A percentile compares a stretch with the other conserved stretches of the same genome.
Conservation (phyloP, 73 alveolate genomes). For the Tetrahymena elliotti region DNA sequence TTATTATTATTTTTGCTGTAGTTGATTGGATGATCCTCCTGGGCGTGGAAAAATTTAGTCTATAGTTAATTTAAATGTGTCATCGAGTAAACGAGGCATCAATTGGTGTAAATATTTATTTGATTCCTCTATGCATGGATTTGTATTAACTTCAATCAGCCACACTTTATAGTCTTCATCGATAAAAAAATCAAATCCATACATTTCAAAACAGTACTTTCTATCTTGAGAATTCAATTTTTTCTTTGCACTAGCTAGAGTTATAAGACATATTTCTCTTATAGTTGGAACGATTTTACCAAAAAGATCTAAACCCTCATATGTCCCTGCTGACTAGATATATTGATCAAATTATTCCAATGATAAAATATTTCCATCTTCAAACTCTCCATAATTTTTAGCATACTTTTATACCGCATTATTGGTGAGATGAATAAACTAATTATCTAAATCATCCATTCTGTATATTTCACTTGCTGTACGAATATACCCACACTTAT, state of each 20-base stretch:
- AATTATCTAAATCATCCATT: conserved; percentile 43
- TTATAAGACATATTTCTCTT: conserved; percentile 8
- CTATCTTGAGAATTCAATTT: conserved; percentile 54
- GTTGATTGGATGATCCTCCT: neutral
- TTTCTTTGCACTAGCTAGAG: conserved; percentile 44
- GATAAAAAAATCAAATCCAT: conserved; percentile 83
- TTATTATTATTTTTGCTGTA: too few relatives aligned
- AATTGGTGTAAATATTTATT: conserved; percentile 54
- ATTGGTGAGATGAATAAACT: conserved; percentile 74
- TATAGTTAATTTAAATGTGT: conserved; percentile 73
- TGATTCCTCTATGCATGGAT: conserved; percentile 85
- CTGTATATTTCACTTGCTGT: conserved; percentile 56
- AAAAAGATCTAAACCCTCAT: neutral
- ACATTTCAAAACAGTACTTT: conserved; percentile 72
- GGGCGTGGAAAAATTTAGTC: conserved; percentile 56
- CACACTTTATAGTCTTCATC: conserved; percentile 73
- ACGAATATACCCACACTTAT: conserved; percentile 71
- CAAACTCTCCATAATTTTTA: conserved; percentile 63
- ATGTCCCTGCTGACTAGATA: neutral
- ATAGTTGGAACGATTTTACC: conserved; percentile 29
- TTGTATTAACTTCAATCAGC: conserved; percentile 83
- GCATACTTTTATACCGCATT: conserved; percentile 68
- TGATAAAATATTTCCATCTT: conserved; percentile 78
- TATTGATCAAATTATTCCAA: conserved; percentile 48
- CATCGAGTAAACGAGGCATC: conserved; percentile 86